Base-by-base conservation (phyloP, 2,329 filamentous ascomycete species). In the Pseudocercospora eumusae region DNA sequence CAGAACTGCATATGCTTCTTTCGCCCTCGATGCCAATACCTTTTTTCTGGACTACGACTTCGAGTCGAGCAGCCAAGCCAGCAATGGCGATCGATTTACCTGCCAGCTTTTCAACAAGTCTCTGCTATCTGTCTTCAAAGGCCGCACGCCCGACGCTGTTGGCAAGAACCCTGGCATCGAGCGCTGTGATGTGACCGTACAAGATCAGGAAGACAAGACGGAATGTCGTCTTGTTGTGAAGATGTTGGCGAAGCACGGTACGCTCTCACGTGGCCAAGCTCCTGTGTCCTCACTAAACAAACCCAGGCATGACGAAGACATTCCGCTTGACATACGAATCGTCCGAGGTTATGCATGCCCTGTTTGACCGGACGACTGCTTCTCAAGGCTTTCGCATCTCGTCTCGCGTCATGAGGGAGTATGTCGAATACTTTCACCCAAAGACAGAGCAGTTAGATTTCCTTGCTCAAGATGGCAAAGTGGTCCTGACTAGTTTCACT, bases 361-460 rank as follows among this genome's bases (percentile, higher is more conserved):
- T 89, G 54, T 93, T 93, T 74, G 86, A 89, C 73, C 84, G 80
- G 56, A 82, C 83, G 28, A 83, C 86, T 59, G 88, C 89, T 0
- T 80, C 80, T 0, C 90, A 92, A 64, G 82, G 83, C 62, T 93
- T 90, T 90, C 83, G 82, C 10, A 91, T 93, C 61, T 86, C 88
- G 15, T 87, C 89, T 2, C 82, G 86, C 62, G 88, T 88, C 0
- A 76, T 93, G 56, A 85, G 88, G 64, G 89, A 92, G 69, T 84
- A 92, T 64, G 88, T 91, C 76, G 90, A 93, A 63, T 90, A 92
- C 71, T 93, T 93, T 71, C 89, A 89, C 0, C 88, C 88, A 1
- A 90, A 89, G 4, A 91, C 91, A 31, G 90, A 93, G 74, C 88
- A 92, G 67, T 82, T 93, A 2, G 90, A 93, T 68, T 88, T 93